phyloP scores from a whole-genome alignment of 768 basidiomycete genomes.

The Macrolepiota fuliginosa region DNA sequence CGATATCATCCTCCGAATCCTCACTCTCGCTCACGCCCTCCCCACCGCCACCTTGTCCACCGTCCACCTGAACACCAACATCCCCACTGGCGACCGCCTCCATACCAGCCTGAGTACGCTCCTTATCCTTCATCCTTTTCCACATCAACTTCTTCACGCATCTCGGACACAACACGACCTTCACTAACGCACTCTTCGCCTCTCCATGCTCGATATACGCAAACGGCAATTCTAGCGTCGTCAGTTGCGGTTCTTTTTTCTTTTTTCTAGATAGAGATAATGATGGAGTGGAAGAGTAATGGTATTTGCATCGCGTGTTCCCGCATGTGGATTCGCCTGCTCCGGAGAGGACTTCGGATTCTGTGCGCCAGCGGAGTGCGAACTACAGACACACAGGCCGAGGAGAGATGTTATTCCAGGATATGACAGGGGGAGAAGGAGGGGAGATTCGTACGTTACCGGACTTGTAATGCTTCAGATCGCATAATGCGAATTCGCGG shows the following conservation, averaged over 20 bases:
- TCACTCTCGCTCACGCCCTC: constrained; percentile 6
- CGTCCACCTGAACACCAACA: neutral
- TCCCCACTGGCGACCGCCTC: constrained; percentile 18
- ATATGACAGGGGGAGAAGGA: neutral
- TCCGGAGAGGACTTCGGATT: constrained; percentile 82
- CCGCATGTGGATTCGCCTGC: constrained; percentile 87
- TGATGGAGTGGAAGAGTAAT: constrained; percentile 32
- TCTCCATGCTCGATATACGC: constrained; percentile 79
- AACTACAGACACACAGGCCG: constrained; percentile 63
- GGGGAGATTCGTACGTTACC: constrained; percentile 60
- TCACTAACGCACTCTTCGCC: constrained; percentile 80
- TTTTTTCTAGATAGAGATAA: constrained; percentile 8
- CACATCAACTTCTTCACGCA: constrained; percentile 87
- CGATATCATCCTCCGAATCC: constrained; percentile 13
- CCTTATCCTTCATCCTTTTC: constrained; percentile 37
- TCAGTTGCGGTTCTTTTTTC: constrained; percentile 37
- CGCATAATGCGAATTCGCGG: constrained; percentile 89
- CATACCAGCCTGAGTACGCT: neutral
- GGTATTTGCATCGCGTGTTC: constrained; percentile 79
- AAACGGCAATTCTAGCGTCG: constrained; percentile 89
- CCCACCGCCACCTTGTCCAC: neutral
- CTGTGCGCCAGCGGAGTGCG: constrained; percentile 91
- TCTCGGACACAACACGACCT: constrained; percentile 78
- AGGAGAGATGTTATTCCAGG: neutral
- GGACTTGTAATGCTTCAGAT: constrained; percentile 94